Base-by-base conservation (phyloP, 2,329 filamentous ascomycete genomes). In the Boeremia exigua region DNA sequence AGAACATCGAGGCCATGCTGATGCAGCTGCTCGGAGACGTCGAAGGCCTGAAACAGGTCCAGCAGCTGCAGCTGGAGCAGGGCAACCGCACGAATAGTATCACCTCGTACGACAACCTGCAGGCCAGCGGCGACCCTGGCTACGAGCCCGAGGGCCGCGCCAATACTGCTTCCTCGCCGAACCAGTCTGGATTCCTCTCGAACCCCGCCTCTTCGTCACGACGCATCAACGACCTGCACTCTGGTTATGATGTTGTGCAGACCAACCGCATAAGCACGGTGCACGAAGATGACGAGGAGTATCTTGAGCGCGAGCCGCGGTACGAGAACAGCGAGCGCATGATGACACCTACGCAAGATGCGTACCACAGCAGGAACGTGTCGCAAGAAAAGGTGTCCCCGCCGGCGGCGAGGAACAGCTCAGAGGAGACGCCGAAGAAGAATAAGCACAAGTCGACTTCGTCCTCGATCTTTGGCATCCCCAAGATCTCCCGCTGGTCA, bases 401-500 rank as follows among this genome's bases (percentile, higher is more conserved):
- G 2, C 84, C 85, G 48, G 71, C 59, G 50, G 70, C 60, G 27
- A 71, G 55, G 57, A 59, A 83, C 54, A 93, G 90, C 78, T 88
- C 86, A 52, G 92, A 96, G 59, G 91, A 92, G 59, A 96, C 91
- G 0, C 91, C 92, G 10, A 75, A 82, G 62, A 75, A 82, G 62
- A 91, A 90, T 75, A 97, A 96, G 79, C 90, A 96, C 79, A 96
- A 96, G 74, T 94, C 91, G 1, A 89, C 85, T 70, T 87, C 87
- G 54, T 95, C 92, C 0, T 91, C 90, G 0, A 82, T 87, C 81
- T 90, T 96, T 52, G 78, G 77, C 44, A 77, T 79, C 59, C 92
- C 93, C 23, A 97, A 96, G 79, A 93, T 96, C 60, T 98, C 95
- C 6, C 86, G 95, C 38, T 99, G 95, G 95, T 98, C 94, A 0